Conservation (phyloP, 306 rosid genomes). For the Sophora flavescens region DNA sequence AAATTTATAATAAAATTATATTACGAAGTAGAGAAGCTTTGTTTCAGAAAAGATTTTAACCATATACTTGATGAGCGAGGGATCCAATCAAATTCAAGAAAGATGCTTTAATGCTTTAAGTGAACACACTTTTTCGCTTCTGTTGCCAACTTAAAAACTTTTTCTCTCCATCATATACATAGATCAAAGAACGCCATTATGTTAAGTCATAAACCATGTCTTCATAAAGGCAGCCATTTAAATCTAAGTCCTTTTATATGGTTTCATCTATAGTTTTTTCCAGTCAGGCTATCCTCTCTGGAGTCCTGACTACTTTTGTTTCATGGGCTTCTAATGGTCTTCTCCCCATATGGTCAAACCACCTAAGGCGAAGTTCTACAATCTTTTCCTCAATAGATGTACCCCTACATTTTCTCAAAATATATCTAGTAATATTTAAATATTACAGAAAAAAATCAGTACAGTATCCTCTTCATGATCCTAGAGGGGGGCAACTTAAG, state of each 20-base stretch:
- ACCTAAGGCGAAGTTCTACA: too few relatives aligned
- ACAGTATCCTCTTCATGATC: not conserved
- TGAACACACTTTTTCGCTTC: not conserved
- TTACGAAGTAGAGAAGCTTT: conserved; percentile 1
- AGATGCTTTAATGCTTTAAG: not conserved
- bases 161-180: not conserved
- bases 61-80: not conserved
- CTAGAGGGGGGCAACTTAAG: not conserved
- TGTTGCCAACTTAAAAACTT: not conserved
- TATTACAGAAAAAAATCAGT: not conserved
- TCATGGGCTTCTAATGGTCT: too few relatives aligned
- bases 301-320: too few relatives aligned
- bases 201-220: too few relatives aligned
- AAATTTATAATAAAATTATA: conserved; percentile 19
- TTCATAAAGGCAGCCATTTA: too few relatives aligned
- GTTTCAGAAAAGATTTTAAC: conserved; percentile 29
- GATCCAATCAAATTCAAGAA: conserved; percentile 34
- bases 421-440: not conserved
- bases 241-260: too few relatives aligned
- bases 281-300: too few relatives aligned
- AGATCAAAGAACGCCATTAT: too few relatives aligned
- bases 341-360: too few relatives aligned
- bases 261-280: too few relatives aligned
- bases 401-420: too few relatives aligned
- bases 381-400: too few relatives aligned